Evolutionary conservation across 164 flowering plant genomes (phyloP).

Genomic region (Protea cynaroides): DNA sequence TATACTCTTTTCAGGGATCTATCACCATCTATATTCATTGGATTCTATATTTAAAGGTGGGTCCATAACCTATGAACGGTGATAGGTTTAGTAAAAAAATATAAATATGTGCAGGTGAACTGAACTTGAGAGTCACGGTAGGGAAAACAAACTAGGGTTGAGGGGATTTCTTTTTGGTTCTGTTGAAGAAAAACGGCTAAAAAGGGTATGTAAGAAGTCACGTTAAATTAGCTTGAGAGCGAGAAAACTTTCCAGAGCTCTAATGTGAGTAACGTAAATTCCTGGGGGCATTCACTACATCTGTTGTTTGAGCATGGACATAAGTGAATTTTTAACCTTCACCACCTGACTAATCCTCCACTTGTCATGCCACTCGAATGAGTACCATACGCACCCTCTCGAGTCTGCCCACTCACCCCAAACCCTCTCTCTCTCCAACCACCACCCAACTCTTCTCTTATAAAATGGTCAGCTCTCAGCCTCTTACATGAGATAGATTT

Average conservation of each 20-base stretch:
- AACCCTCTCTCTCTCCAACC: not conserved
- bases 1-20: no score
- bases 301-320: constrained; percentile 4
- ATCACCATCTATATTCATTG: no score
- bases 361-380: constrained; percentile 19
- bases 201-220: constrained; percentile 9
- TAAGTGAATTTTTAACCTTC: constrained; percentile 23
- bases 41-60: no score
- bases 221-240: constrained; percentile 9
- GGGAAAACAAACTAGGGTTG: no score
- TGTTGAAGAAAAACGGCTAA: constrained; percentile 13
- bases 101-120: no score
- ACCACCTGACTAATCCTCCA: constrained; percentile 26
- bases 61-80: no score
- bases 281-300: not conserved
- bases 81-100: no score
- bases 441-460: not conserved
- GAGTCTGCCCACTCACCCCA: not conserved
- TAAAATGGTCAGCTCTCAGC: not conserved
- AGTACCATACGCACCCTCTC: constrained; percentile 8
- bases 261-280: constrained; percentile 13
- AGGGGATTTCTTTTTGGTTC: not conserved
- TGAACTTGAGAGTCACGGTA: no score
- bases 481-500: not conserved
- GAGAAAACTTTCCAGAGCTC: constrained; percentile 10